phyloP scores from a whole-genome alignment of 306 rosid species.

The Cicer chorassanicum region DNA sequence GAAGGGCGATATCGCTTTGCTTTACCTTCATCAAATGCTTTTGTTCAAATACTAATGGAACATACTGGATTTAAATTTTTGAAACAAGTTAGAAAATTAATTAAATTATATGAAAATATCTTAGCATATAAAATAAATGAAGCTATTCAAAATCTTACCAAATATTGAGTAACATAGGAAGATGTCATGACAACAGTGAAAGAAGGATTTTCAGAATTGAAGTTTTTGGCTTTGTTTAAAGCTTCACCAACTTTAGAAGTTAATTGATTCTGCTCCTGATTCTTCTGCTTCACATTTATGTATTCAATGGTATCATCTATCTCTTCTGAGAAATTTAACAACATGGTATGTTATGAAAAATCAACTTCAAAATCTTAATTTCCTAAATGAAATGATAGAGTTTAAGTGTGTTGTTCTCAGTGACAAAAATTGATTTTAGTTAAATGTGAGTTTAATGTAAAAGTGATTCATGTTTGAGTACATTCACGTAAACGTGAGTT shows the following conservation, averaged over 20 bases:
- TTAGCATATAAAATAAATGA: not conserved
- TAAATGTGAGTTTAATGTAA: no score
- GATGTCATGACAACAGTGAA: conserved; percentile 12
- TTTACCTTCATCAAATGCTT: conserved; percentile 7
- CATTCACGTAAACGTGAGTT: no score
- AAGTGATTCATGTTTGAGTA: no score
- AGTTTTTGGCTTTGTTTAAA: not conserved
- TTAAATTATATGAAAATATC: not conserved
- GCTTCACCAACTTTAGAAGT: not conserved
- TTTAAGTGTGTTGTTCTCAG: no score
- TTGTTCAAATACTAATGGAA: conserved; percentile 13
- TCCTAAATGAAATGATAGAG: not conserved
- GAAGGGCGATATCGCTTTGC: not conserved
- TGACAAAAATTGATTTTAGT: no score
- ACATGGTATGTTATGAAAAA: conserved; percentile 13
- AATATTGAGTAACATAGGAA: not conserved
- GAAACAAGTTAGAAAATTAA: conserved; percentile 6
- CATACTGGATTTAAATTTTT: conserved; percentile 2
- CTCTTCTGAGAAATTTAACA: conserved; percentile 6
- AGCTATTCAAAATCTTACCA: conserved; percentile 20
- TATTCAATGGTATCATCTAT: not conserved
- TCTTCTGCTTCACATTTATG: not conserved
- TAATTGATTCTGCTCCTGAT: not conserved
- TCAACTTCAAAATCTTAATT: not conserved
- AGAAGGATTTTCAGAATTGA: conserved; percentile 10